Base-by-base conservation (phyloP, 345 rosid species). In the Salix suchowensis region DNA sequence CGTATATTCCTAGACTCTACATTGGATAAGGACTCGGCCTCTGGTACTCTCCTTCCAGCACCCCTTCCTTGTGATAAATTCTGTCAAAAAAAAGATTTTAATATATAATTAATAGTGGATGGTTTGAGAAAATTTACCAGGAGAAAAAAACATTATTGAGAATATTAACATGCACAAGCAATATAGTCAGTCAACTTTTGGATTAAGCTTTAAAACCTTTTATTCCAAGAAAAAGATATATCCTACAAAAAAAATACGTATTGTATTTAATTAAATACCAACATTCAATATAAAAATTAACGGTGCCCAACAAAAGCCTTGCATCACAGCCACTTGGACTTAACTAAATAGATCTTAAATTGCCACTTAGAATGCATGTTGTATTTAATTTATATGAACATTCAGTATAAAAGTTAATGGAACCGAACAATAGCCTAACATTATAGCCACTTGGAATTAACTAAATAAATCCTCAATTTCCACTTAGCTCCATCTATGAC, bases 1-100 rank as follows among this genome's bases (percentile, higher is more conserved):
- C 94, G 80, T 40, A 66, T 71, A 72, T 88, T 91, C 71, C 96
- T 89, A 26, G 91, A 81, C 37, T 93, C 96, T 71, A 87, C 79
- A 82, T 85, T 84, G 76, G 91, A 77, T 24, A 87, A 68, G 4
- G 88, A 86, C 79, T 90, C 91, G 0, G 83, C 78, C 82, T 92
- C 97, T 34, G 86, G 78, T 4, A 85, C 83, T 84, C 93, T 91
- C 85, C 95, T 91, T 79, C 92, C 93, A 60, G 62, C 79, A 68
- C 86, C 85, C 82, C 88, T 89, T 65, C 86, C 80, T 84, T 90
- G 87, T 70, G 96, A 79, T 78, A 87, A 81, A 85, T 85, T 90
- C 98, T 91, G 88, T 55, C 15, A 77, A 40, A 77, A 82, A 78
- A 14, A 78, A 28, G 12, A 42, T 74, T 60, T 21, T 32, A 32